Base-by-base conservation (phyloP, 805 yeast genomes). In the Pichia deserticola region DNA sequence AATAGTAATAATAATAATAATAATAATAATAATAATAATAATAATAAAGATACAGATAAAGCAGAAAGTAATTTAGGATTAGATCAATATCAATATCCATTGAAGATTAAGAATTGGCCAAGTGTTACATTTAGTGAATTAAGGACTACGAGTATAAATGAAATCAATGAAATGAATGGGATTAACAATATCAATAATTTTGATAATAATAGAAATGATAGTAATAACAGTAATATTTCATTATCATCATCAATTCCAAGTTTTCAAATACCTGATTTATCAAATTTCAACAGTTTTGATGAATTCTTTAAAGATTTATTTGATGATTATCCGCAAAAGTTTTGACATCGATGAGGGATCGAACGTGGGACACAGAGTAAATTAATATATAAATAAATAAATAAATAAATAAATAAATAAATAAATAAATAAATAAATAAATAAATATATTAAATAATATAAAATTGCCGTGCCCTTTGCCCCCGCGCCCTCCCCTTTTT, bases 281-380 rank as follows among this genome's bases (percentile, higher is more conserved):
- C 75, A 1, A 72, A 72, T 43, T 76, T 77, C 56, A 73, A 70
- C 48, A 73, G 75, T 3, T 78, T 78, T 57, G 82, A 78, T 52
- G 82, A 78, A 46, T 78, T 78, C 60, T 78, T 78, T 62, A 77
- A 74, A 46, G 80, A 72, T 11, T 70, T 62, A 32, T 62, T 61
- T 44, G 58, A 54, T 40, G 57, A 57, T 29, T 33, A n/a, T 33
- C 28, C 45, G 9, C 32, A 30, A 9, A 6, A 30, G 32, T 30
- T 20, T 3, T 20, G 20, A 20, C 3, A 20, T 20, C 20, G n/a
- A n/a, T n/a, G n/a, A 20, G 20, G 20, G 20, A 20, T 20, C 20
- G 20, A 20, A 20, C 20, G 3, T 20, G 20, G 20, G 20, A n/a
- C n/a, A n/a, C n/a, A n/a, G n/a, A n/a, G n/a, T n/a, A n/a, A n/a